Percentiles rank a stretch among this genome's conserved stretches.
phyloP scores from a whole-genome alignment of 345 rosid species.

The Eutrema heterophyllum region DNA sequence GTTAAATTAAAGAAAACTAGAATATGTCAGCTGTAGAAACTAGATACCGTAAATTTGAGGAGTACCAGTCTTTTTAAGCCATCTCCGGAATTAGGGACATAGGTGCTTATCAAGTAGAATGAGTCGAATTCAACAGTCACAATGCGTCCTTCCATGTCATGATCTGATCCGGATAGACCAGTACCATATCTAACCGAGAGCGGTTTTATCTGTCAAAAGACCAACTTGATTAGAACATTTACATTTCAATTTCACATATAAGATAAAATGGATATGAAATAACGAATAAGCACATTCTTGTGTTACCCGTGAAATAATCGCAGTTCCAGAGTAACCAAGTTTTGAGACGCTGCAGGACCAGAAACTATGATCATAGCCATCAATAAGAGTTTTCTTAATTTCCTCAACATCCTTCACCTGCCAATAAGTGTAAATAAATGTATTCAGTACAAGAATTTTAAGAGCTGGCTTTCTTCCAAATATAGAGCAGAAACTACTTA shows the following conservation, averaged over 20 bases:
- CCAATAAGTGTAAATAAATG: constrained; percentile 2
- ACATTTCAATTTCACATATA: neutral
- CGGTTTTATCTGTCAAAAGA: constrained; percentile 71
- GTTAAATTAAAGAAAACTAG: neutral
- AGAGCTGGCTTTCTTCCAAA: neutral
- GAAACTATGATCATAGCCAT: constrained; percentile 76
- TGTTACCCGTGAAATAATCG: constrained; percentile 82
- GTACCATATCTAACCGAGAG: constrained; percentile 81
- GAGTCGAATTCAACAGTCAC: constrained; percentile 85
- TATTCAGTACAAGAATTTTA: neutral
- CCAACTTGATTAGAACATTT: constrained; percentile 1
- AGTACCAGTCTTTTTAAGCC: constrained; percentile 92
- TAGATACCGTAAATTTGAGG: neutral
- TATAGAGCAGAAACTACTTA: neutral
- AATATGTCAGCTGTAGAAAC: constrained; percentile 11
- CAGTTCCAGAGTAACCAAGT: constrained; percentile 97
- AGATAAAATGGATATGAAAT: neutral
- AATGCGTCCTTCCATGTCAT: constrained; percentile 83
- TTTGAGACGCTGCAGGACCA: constrained; percentile 87
- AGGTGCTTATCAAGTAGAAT: constrained; percentile 62
- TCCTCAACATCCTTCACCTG: constrained; percentile 90
- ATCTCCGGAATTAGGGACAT: constrained; percentile 96
- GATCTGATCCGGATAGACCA: constrained; percentile 70
- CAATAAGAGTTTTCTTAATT: constrained; percentile 53
- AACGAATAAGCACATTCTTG: constrained; percentile 7